Evolutionary conservation across 2,329 filamentous ascomycete genomes (phyloP), one percentile per base, ranked within the genome.

Genomic region (Phyllosticta paracitricarpa): DNA sequence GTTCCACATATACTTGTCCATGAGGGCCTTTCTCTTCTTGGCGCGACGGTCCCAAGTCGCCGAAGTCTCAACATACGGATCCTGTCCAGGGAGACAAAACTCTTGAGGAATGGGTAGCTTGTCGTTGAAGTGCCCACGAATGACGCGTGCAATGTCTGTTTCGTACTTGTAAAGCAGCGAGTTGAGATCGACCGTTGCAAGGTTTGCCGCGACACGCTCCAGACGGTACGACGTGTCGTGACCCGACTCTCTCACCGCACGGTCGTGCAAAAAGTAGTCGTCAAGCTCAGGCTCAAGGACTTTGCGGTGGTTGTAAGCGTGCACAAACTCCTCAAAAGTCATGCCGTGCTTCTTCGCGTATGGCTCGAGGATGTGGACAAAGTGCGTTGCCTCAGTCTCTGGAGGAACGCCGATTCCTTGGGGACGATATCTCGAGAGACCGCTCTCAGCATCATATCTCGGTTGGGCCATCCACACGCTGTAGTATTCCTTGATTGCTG

Each of bases 91-190:
- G 26, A 85, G 83, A 67, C 88, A 89, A 77, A 91, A 97, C 66
- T 95, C 92, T 0, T 80, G 81, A 0, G 93, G 92, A 54, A 99
- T 86, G n/a, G 80, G 78, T 4, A 99, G 82, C 67, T 83, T 87
- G 74, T 97, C 93, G 61, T 84, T 83, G 74, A 97, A 97, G 67
- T 91, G 81, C 56, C 82, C 88, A 61, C 90, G 89, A 68, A 99
- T 96, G 8, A 86, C 88, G 64, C 89, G 85, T 2, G 89, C 87
- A 71, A 99, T 97, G 69, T 99, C 94, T 30, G 87, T 87, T 76
- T 99, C 94, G 71, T 97, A 97, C 76, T 97, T 97, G 83, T 94
- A 99, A 28, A 99, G 79, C 30, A 96, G 81, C 28, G 91, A 94
- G 77, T 99, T 97, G 61, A 97, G 82, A 70, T 99, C 94, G 63